phyloP scores from a whole-genome alignment of 768 basidiomycete genomes.

The Kockovaella imperatae region DNA sequence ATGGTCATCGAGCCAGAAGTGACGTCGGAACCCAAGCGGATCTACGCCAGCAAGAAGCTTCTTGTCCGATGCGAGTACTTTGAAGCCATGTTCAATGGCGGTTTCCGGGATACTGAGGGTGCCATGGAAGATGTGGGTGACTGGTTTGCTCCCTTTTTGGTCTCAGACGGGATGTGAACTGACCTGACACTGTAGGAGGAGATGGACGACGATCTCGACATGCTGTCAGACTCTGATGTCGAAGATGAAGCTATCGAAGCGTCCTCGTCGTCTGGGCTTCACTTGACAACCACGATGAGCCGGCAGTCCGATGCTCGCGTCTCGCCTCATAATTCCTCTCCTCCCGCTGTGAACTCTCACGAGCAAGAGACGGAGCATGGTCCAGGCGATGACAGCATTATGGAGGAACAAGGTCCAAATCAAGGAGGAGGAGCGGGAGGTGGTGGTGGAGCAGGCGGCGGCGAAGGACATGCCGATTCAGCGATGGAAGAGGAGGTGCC shows the following conservation, averaged over 20 bases:
- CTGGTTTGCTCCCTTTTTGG: not conserved
- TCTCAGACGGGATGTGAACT: not conserved
- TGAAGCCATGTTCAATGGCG: slow-evolving; percentile 50
- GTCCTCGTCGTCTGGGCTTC: slow-evolving; percentile 2
- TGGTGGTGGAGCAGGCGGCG: slow-evolving; percentile 3
- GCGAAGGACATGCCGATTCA: slow-evolving; percentile 7
- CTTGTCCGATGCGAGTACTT: slow-evolving; percentile 71
- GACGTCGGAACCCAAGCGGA: slow-evolving; percentile 40
- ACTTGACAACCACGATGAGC: slow-evolving; percentile 20
- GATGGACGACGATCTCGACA: slow-evolving; percentile 24
- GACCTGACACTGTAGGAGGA: slow-evolving; percentile 10
- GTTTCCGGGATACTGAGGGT: slow-evolving; percentile 32
- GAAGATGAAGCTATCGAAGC: slow-evolving; percentile 29
- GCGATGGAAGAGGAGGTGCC: slow-evolving; percentile 8
- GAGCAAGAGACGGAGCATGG: not conserved
- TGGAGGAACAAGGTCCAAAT: not conserved
- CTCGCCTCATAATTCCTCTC: not conserved
- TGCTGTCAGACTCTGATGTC: slow-evolving; percentile 37
- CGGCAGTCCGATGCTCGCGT: slow-evolving; percentile 4
- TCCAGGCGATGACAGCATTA: not conserved
- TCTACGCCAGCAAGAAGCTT: slow-evolving; percentile 64
- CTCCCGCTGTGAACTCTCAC: not conserved
- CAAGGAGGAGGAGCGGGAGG: not conserved
- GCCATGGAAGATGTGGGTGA: slow-evolving; percentile 22
- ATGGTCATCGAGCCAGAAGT: not conserved